These are phyloP conservation scores for Suillus clintonianus DNA, from an alignment of 768 basidiomycete genomes.

Conservation along the genomic window DNA sequence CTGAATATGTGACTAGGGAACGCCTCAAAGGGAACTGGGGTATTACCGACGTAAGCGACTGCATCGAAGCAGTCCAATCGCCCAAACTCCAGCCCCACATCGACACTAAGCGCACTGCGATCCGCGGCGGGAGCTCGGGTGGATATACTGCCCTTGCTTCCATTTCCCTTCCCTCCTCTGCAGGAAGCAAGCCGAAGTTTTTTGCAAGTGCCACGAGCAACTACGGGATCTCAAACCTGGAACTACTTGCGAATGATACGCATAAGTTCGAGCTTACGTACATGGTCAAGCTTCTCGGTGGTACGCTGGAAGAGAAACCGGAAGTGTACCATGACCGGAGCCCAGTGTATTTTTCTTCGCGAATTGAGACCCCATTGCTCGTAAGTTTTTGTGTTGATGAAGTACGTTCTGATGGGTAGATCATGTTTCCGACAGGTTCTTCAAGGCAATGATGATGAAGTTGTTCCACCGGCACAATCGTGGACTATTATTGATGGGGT, in stretches of 20 bases:
- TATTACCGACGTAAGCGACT: conserved; percentile 69
- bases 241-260: conserved; percentile 55
- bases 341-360: conserved; percentile 60
- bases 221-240: conserved; percentile 73
- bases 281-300: conserved; percentile 64
- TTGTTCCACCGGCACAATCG: conserved; percentile 72
- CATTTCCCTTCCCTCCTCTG: conserved; percentile 43
- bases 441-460: conserved; percentile 63
- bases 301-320: conserved; percentile 50
- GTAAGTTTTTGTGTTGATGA: conserved; percentile 48
- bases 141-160: conserved; percentile 67
- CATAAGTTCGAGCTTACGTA: conserved; percentile 74
- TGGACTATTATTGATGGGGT: conserved; percentile 1
- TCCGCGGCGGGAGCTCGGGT: conserved; percentile 75
- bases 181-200: conserved; percentile 58
- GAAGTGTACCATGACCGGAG: conserved; percentile 61
- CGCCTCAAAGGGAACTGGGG: conserved; percentile 71
- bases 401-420: not conserved
- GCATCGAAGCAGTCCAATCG: conserved; percentile 52
- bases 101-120: conserved; percentile 62
- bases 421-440: conserved; percentile 48
- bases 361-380: conserved; percentile 63
- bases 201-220: conserved; percentile 64
- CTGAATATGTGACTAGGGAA: conserved; percentile 55
- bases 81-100: conserved; percentile 46